Evolutionary conservation across 2,329 filamentous ascomycete genomes (phyloP).

Genomic region (Trichoderma afroharzianum): DNA sequence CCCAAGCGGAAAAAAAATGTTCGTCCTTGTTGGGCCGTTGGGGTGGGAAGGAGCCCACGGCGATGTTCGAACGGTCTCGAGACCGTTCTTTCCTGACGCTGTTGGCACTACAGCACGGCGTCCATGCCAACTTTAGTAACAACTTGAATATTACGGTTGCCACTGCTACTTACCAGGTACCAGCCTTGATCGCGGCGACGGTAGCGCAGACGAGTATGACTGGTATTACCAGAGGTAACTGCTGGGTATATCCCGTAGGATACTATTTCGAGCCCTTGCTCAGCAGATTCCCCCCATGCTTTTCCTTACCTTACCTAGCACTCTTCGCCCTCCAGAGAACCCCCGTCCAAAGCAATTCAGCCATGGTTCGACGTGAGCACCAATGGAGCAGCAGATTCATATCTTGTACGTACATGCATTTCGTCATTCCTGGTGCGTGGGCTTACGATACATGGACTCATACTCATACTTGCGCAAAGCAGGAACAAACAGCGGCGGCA

Average conservation of each 20-base stretch:
- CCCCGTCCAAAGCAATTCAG: background rate
- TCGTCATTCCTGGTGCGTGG: background rate
- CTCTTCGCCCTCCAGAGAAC: background rate
- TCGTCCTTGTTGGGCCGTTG: background rate
- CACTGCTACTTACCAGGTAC: background rate
- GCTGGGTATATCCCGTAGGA: background rate
- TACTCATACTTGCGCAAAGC: background rate
- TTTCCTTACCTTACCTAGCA: background rate
- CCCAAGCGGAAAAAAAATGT: background rate
- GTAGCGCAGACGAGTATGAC: background rate
- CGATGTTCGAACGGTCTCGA: background rate
- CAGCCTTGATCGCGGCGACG: background rate
- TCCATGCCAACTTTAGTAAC: conserved; percentile 8
- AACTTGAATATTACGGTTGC: background rate
- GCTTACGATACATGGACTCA: background rate
- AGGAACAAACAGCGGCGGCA: background rate
- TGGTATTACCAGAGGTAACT: background rate
- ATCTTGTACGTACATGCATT: background rate
- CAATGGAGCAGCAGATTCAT: background rate
- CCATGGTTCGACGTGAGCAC: background rate
- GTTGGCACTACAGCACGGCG: conserved; percentile 1
- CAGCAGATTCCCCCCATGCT: background rate
- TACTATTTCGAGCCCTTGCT: background rate
- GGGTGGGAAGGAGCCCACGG: background rate
- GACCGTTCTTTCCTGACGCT: background rate